Base-by-base conservation (phyloP, 192 early-diverging fungal genomes). In the Coemansia sp. region DNA sequence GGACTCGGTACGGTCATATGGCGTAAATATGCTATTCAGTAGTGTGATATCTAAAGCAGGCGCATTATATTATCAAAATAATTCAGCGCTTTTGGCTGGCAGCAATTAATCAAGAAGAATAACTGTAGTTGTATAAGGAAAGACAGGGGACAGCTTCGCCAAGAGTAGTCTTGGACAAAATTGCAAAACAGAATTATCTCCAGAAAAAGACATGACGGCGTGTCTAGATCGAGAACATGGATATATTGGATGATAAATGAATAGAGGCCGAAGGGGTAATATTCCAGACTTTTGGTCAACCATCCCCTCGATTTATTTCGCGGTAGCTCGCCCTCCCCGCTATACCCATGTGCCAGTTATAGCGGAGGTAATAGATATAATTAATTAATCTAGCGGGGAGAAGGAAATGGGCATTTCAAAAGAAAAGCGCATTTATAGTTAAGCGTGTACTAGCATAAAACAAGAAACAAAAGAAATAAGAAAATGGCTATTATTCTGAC, bases 331-430 rank as follows among this genome's bases (percentile, higher is more conserved):
- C 25, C 5, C 45, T 17, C 45, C 45, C 15, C 45, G 12, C n/a
- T 14, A 17, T 48, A 12, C 4, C 45, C 45, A 48, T n/a, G n/a
- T n/a, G n/a, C n/a, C 15, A 14, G 5, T 5, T 17, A n/a, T 48
- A 48, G 45, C n/a, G 45, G 45, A 48, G 45, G 45, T 15, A 48
- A 48, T 48, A n/a, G n/a, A 48, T 43, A 48, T n/a, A 17, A 41
- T 8, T 41, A 14, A 41, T 41, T 41, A 41, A 48, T 48, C 45
- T 48, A 15, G 9, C 45, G 4, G 45, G 9, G 45, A n/a, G 39
- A 6, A 41, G 39, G 9, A 38, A 38, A 41, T 41, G 25, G 25
- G 25, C 25, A 27, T 27, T 27, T 2, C 25, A 27, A 27, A 27
- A 27, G 25, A 27, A 27, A 27, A 27, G 25, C 25, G 25, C 25